Conservation (phyloP, 1,139 yeast genomes). For the Pichia sp. region DNA sequence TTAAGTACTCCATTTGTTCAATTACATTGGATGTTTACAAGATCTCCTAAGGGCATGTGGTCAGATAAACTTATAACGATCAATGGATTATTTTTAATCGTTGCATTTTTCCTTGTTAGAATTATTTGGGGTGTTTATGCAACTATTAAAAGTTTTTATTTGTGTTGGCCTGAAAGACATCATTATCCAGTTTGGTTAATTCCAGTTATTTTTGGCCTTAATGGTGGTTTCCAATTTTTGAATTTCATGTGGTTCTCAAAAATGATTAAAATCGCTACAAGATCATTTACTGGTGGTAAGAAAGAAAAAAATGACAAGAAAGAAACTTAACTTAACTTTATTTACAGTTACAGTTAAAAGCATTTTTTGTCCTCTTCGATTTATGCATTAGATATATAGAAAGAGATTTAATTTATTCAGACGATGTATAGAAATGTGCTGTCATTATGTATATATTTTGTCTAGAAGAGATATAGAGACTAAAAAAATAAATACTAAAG, state of each 20-base stretch:
- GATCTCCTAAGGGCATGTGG: conserved; percentile 44
- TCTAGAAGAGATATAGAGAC: no score
- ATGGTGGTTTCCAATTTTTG: conserved; percentile 40
- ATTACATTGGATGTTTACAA: conserved; percentile 51
- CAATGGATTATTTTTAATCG: conserved; percentile 43
- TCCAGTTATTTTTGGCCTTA: conserved; percentile 35
- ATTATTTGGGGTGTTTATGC: conserved; percentile 56
- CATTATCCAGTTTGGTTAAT: conserved; percentile 23
- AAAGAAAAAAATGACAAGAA: neutral
- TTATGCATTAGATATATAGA: no score
- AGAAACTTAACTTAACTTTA: neutral
- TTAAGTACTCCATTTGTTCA: conserved; percentile 56
- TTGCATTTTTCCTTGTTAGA: conserved; percentile 44
- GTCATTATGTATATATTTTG: no score
- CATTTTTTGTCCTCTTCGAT: no score
- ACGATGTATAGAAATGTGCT: no score
- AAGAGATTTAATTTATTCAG: no score
- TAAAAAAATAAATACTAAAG: no score
- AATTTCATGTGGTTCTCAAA: conserved; percentile 51
- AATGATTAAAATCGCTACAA: conserved; percentile 43
- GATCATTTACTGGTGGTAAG: neutral
- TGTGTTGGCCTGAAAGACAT: conserved; percentile 35
- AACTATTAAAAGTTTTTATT: conserved; percentile 34
- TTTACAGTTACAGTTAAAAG: no score
- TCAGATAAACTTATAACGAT: conserved; percentile 35